These are phyloP conservation scores for Cladochytrium replicatum DNA, from an alignment of 192 early-diverging fungal genomes.

Conservation along the genomic window DNA sequence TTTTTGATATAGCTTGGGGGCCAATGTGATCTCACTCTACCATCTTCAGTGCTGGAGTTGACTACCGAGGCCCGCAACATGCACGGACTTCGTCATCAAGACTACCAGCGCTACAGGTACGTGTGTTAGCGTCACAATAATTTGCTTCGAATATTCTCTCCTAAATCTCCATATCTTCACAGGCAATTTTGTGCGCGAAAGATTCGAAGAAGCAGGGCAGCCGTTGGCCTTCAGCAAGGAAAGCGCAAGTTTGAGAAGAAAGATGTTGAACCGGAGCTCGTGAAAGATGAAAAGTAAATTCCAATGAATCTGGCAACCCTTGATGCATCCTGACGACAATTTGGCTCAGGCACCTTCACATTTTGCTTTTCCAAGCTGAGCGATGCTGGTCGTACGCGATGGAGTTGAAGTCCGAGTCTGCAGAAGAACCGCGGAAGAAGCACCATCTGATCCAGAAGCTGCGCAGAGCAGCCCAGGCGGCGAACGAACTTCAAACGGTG, in stretches of 20 bases:
- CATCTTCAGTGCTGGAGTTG: slow-evolving; percentile 20
- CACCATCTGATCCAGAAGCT: slow-evolving; percentile 54
- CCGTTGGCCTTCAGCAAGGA: slow-evolving; percentile 40
- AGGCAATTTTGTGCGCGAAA: slow-evolving; percentile 60
- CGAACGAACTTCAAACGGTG: slow-evolving; percentile 24
- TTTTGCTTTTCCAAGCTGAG: slow-evolving; percentile 62
- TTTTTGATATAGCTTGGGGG: too few species aligned
- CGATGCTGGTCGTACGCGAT: slow-evolving; percentile 68
- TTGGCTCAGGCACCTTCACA: slow-evolving; percentile 41
- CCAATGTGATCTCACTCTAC: too few species aligned
- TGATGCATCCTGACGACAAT: background rate
- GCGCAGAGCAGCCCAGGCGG: slow-evolving; percentile 48
- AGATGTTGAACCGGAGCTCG: slow-evolving; percentile 31
- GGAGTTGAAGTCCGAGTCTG: slow-evolving; percentile 52
- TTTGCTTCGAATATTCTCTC: background rate
- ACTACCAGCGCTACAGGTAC: slow-evolving; percentile 66
- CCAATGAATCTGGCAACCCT: too few species aligned
- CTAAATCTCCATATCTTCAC: background rate
- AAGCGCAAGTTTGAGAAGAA: slow-evolving; percentile 37
- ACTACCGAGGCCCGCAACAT: slow-evolving; percentile 56
- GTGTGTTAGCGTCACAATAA: background rate
- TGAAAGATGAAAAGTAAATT: slow-evolving; percentile 36
- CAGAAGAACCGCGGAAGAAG: slow-evolving; percentile 54
- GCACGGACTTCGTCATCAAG: slow-evolving; percentile 71
- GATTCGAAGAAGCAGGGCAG: slow-evolving; percentile 46